These are phyloP conservation scores for Yamadazyma dushanensis DNA, from an alignment of 1,139 yeast genomes.

Conservation along the genomic window DNA sequence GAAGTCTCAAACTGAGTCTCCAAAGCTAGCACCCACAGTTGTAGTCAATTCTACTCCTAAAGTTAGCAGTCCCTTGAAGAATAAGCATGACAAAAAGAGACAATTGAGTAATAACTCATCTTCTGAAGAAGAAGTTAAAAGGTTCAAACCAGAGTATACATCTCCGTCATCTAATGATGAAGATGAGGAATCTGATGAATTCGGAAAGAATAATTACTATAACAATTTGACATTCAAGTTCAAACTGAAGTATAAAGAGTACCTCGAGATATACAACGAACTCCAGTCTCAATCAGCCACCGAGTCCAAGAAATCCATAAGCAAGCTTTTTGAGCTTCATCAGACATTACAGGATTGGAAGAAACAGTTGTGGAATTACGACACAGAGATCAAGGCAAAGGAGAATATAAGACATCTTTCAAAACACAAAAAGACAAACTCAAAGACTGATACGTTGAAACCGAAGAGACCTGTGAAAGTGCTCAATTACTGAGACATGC, in stretches of 20 bases:
- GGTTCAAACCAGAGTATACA: conserved; percentile 20
- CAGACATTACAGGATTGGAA: conserved; percentile 37
- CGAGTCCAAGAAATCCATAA: conserved; percentile 23
- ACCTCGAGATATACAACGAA: conserved; percentile 31
- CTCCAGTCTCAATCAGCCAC: conserved; percentile 16
- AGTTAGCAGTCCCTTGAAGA: conserved; percentile 4
- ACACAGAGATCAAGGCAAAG: conserved; percentile 33
- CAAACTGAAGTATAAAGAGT: conserved; percentile 38
- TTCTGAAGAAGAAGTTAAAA: conserved; percentile 19
- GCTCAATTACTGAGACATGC: conserved; percentile 8
- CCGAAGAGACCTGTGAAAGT: conserved; percentile 3
- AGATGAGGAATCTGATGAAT: conserved; percentile 18
- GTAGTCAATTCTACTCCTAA: background rate
- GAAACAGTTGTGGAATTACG: conserved; percentile 35
- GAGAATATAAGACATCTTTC: conserved; percentile 34
- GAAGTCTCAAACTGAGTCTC: conserved; percentile 16
- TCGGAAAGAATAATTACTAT: conserved; percentile 21
- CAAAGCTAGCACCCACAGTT: conserved; percentile 9
- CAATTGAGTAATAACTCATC: conserved; percentile 17
- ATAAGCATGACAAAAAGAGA: conserved; percentile 9
- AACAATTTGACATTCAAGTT: conserved; percentile 36
- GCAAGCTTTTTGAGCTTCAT: conserved; percentile 36
- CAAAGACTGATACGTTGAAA: background rate
- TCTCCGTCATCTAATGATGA: conserved; percentile 34
- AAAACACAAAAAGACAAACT: conserved; percentile 29